phyloP scores from a whole-genome alignment of 2,329 filamentous ascomycete genomes.

The Claviceps digitariae region DNA sequence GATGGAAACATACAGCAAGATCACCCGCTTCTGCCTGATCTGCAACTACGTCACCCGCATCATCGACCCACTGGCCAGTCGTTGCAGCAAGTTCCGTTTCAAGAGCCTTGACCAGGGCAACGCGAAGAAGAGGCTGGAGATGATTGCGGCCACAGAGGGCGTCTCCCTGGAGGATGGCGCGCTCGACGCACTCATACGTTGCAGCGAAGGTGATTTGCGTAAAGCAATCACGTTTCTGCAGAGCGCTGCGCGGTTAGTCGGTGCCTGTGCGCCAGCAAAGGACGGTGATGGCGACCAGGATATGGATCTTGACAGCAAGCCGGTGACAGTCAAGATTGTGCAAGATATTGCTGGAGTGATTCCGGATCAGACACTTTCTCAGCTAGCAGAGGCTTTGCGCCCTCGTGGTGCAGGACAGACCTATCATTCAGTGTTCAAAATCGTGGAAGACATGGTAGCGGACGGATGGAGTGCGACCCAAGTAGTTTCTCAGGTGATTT shows the following conservation, averaged over 20 bases:
- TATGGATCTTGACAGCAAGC: constrained; percentile 45
- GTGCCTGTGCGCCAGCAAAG: constrained; percentile 40
- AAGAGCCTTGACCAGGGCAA: constrained; percentile 86
- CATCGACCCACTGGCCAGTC: constrained; percentile 85
- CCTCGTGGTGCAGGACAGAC: constrained; percentile 49
- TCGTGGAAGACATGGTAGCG: constrained; percentile 81
- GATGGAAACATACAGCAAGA: constrained; percentile 96
- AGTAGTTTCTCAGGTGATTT: constrained; percentile 60
- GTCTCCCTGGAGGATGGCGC: constrained; percentile 67
- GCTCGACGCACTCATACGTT: constrained; percentile 69
- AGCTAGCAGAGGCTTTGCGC: constrained; percentile 61
- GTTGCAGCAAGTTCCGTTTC: constrained; percentile 96
- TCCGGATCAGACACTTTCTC: constrained; percentile 57
- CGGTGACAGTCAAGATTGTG: constrained; percentile 64
- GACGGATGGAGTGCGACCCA: constrained; percentile 96
- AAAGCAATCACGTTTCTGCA: constrained; percentile 96
- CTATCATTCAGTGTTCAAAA: constrained; percentile 62
- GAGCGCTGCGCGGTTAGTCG: constrained; percentile 79
- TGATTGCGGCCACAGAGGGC: constrained; percentile 70
- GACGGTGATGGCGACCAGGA: constrained; percentile 43
- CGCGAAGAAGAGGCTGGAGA: constrained; percentile 61
- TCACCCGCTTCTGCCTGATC: constrained; percentile 92
- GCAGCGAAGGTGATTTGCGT: constrained; percentile 85
- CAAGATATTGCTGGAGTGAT: constrained; percentile 97
- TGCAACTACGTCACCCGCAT: constrained; percentile 99